A percentile compares a stretch with the other conserved stretches of the same genome.
Evolutionary conservation across 2,329 filamentous ascomycete genomes (phyloP).

Genomic region (Scedosporium dehoogii): DNA sequence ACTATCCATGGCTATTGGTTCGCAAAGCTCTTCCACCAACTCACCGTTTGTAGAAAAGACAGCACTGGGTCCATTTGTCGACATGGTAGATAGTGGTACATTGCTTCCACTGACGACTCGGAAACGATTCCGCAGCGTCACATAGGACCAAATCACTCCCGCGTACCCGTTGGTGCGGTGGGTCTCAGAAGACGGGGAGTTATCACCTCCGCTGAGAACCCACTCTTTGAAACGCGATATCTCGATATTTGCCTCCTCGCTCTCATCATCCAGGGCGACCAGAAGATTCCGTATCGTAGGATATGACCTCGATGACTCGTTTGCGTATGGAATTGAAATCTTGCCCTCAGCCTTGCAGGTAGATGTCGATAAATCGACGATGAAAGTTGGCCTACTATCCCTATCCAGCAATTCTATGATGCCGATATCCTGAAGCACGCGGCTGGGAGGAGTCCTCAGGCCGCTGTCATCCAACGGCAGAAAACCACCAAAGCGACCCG

Average conservation of each 20-base stretch:
- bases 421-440: constrained; percentile 51
- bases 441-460: neutral
- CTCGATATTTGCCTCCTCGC: neutral
- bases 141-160: neutral
- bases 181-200: neutral
- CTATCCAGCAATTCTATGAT: constrained; percentile 65
- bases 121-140: neutral
- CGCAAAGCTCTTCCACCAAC: neutral
- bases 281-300: neutral
- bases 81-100: neutral
- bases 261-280: neutral
- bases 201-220: neutral
- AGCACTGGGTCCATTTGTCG: neutral
- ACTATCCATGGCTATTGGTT: neutral
- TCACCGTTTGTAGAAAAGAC: neutral
- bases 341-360: constrained; percentile 42
- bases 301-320: constrained; percentile 46
- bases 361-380: constrained; percentile 56
- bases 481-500: neutral
- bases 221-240: neutral
- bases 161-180: neutral
- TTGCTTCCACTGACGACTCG: neutral
- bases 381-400: constrained; percentile 66
- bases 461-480: neutral
- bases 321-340: constrained; percentile 57